Conservation (phyloP, 129 eudicot species). For the Calendula officinalis region DNA sequence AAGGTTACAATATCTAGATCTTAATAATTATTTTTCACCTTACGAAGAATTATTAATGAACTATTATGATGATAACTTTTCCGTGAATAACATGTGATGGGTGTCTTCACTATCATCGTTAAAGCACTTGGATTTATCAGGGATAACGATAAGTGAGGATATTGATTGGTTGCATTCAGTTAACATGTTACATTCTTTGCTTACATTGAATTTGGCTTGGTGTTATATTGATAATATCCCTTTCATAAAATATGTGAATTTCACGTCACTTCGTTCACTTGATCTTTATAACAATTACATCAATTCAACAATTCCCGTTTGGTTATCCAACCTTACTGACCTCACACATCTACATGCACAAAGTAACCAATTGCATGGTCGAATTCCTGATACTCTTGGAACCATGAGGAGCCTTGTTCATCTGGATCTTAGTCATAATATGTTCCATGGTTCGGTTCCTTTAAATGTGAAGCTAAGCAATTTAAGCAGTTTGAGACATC, state of each 20-base stretch:
- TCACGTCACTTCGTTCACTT: not conserved
- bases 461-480: not conserved
- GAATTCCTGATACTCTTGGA: not conserved
- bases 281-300: not conserved
- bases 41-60: too few species aligned
- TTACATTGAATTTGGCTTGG: not conserved
- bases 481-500: not conserved
- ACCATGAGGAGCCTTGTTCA: not conserved
- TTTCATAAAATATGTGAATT: not conserved
- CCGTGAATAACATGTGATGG: not conserved
- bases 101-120: not conserved
- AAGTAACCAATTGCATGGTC: not conserved
- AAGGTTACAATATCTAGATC: slow-evolving; percentile 8
- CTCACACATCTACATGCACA: not conserved
- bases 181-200: not conserved
- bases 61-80: not conserved
- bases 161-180: not conserved
- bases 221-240: not conserved
- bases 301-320: not conserved
- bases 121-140: slow-evolving; percentile 4
- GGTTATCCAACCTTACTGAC: slow-evolving; percentile 11
- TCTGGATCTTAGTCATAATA: not conserved
- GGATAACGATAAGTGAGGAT: not conserved
- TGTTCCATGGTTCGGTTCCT: not conserved
- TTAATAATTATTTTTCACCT: not conserved